Conservation (phyloP, 2,329 filamentous ascomycete species). For the Xylariomycetidae sp. region DNA sequence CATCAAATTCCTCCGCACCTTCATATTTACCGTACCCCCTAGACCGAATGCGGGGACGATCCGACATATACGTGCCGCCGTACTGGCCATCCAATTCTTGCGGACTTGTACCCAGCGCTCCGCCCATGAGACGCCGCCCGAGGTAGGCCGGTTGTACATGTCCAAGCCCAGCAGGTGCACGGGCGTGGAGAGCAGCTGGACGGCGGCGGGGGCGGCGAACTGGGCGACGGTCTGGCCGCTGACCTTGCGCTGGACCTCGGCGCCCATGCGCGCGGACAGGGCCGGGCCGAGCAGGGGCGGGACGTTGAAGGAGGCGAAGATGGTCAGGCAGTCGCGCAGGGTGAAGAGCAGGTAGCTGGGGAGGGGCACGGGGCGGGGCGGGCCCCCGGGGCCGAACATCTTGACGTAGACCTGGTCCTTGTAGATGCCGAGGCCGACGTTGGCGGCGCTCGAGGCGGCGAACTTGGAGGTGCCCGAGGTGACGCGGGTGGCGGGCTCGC, state of each 20-base stretch:
- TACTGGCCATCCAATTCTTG: constrained; percentile 71
- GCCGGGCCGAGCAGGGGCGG: constrained; percentile 72
- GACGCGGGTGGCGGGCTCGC: constrained; percentile 54
- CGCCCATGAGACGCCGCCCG: constrained; percentile 36
- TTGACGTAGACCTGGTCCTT: constrained; percentile 84
- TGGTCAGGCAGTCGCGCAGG: constrained; percentile 77
- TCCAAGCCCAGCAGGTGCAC: constrained; percentile 82
- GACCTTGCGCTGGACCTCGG: constrained; percentile 45
- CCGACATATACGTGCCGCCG: constrained; percentile 70
- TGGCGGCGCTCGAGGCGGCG: constrained; percentile 71
- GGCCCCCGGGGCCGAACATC: constrained; percentile 64
- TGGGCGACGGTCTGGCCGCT: constrained; percentile 65
- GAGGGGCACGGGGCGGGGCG: constrained; percentile 56
- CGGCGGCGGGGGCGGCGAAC: constrained; percentile 71
- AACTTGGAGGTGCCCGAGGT: constrained; percentile 79
- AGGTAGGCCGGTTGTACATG: constrained; percentile 67
- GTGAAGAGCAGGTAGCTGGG: constrained; percentile 76
- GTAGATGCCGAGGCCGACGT: constrained; percentile 81
- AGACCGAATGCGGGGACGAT: constrained; percentile 88
- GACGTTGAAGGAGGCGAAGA: constrained; percentile 89
- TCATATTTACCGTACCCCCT: constrained; percentile 79
- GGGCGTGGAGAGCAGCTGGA: constrained; percentile 78
- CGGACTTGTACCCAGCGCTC: constrained; percentile 66
- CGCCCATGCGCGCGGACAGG: constrained; percentile 51
- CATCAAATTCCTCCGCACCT: constrained; percentile 66